Evolutionary conservation across 2,329 filamentous ascomycete species (phyloP), one percentile per base, ranked within the genome.

Genomic region (Xylaria arbuscula): DNA sequence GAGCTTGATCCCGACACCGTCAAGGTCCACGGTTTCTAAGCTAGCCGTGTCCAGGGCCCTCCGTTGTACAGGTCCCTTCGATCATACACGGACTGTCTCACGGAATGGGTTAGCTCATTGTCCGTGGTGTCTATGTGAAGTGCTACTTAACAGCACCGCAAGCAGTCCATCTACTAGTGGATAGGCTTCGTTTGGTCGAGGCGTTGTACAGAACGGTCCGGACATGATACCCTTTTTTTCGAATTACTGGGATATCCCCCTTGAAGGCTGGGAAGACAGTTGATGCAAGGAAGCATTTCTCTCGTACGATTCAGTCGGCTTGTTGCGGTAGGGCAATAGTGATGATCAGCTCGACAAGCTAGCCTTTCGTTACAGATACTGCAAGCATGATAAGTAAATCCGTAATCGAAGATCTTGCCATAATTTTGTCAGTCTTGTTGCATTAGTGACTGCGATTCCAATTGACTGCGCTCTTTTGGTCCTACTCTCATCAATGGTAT

Each of bases 1-100:
- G 93, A 93, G 83, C 91, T 98, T 81, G 93, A 98, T 85, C 88
- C 90, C 83, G 97, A 98, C 90, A 97, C 92, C 85, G 97, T 98
- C 86, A 98, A 98, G 89, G 85, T 88, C 83, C 87, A 89, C 82
- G 87, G 90, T 81, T 89, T 89, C 83, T 89, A 88, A 86, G 78
- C 77, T 76, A 76, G 75, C 76, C 79, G 79, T 80, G 79, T 76
- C 72, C 48, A 48, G 48, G 62, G 64, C 70, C 72, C 72, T 71
- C 74, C 70, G 73, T 66, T 71, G 73, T 73, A 66, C 62, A 66
- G 66, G 57, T 71, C 62, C 40, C 59, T 66, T 64, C 75, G 72
- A 73, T 70, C 65, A 67, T 65, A 65, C 64, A 50, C 65, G 67
- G 66, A 72, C 66, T 68, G 66, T 72, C 70, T 71, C 59, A 67